Percentiles rank a stretch among this genome's conserved stretches.
Conservation (phyloP, 805 yeast species). For the Candida tammaniensis region DNA sequence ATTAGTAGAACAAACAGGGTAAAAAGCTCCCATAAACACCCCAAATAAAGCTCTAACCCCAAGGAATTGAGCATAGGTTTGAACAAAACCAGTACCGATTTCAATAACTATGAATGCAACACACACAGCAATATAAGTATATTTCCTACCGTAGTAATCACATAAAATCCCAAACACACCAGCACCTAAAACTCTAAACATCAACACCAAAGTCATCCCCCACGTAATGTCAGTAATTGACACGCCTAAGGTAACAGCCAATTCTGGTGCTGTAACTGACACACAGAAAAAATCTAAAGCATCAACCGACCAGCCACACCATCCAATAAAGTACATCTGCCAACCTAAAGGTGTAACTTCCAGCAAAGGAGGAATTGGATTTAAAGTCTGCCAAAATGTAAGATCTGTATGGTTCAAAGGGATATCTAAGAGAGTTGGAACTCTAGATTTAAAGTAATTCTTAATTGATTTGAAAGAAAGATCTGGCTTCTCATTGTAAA, state of each 20-base stretch:
- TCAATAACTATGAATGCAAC: conserved; percentile 52
- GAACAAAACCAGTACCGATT: conserved; percentile 64
- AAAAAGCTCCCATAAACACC: conserved; percentile 69
- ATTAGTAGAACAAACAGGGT: conserved; percentile 62
- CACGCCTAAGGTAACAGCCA: conserved; percentile 48
- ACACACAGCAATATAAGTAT: conserved; percentile 58
- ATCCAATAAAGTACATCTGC: conserved; percentile 59
- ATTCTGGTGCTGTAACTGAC: conserved; percentile 48
- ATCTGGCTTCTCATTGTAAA: conserved; percentile 11
- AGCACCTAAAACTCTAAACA: conserved; percentile 72
- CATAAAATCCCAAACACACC: conserved; percentile 60
- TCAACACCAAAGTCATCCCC: conserved; percentile 70
- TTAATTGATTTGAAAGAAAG: conserved; percentile 11
- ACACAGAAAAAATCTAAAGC: conserved; percentile 70
- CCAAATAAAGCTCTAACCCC: conserved; percentile 66
- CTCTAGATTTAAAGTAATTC: conserved; percentile 41
- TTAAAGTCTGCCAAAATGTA: conserved; percentile 28
- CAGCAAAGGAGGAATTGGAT: conserved; percentile 43
- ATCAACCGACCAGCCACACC: conserved; percentile 67
- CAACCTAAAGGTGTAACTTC: conserved; percentile 43
- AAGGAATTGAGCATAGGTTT: conserved; percentile 55
- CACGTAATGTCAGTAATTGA: conserved; percentile 55
- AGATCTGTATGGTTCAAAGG: conserved; percentile 2
- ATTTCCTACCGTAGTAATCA: conserved; percentile 64
- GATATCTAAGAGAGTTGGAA: conserved; percentile 40